phyloP scores from a whole-genome alignment of 257 asterid genomes.

The Nicotiana paniculata region DNA sequence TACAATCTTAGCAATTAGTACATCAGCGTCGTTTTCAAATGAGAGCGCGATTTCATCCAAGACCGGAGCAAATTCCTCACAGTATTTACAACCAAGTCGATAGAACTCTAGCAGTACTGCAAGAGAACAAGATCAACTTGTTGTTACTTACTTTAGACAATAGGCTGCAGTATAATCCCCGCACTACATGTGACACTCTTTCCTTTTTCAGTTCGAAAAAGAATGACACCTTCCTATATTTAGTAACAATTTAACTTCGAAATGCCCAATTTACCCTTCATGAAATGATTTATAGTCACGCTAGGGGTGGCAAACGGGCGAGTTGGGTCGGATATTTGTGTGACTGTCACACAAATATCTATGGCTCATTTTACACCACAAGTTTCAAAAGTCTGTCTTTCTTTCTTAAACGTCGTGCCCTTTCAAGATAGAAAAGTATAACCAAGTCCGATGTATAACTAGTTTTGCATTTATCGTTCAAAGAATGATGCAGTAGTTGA shows the following conservation, averaged over 20 bases:
- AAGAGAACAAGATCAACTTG: not conserved
- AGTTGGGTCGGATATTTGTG: too few relatives aligned
- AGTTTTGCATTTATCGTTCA: not conserved
- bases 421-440: not conserved
- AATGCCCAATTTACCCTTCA: too few relatives aligned
- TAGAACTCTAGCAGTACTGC: conserved; percentile 72
- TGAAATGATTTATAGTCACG: too few relatives aligned
- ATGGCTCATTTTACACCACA: too few relatives aligned
- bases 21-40: conserved; percentile 48
- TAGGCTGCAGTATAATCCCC: not conserved
- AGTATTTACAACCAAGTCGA: conserved; percentile 86
- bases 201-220: too few relatives aligned
- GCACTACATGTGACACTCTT: not conserved
- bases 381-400: too few relatives aligned
- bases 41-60: conserved; percentile 78
- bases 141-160: too few relatives aligned
- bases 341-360: too few relatives aligned
- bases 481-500: not conserved
- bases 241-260: not conserved
- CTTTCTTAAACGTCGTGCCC: too few relatives aligned
- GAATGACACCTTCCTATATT: too few relatives aligned
- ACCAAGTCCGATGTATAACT: not conserved
- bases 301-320: too few relatives aligned
- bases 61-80: conserved; percentile 74
- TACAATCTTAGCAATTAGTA: conserved; percentile 70